Percentiles rank a stretch among this genome's conserved stretches.
Evolutionary conservation across 106 monocot species (phyloP).

Genomic region (Phalaenopsis aphrodite): DNA sequence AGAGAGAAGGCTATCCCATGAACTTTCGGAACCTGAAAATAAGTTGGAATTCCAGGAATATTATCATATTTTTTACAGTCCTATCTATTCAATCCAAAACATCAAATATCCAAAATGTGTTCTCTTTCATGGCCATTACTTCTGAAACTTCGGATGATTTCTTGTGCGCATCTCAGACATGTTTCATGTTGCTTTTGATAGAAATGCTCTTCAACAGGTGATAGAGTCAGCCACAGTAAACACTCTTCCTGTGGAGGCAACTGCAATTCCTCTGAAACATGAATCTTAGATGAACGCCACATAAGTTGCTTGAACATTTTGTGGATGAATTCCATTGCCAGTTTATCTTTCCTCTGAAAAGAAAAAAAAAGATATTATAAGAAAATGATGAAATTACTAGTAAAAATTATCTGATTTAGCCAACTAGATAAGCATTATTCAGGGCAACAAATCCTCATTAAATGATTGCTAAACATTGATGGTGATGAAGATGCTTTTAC

Average conservation of each 20-base stretch:
- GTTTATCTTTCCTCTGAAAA: constrained; percentile 51
- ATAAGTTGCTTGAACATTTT: constrained; percentile 71
- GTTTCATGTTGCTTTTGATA: constrained; percentile 94
- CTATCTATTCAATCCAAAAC: neutral
- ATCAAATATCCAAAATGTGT: constrained; percentile 21
- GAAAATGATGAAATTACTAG: constrained; percentile 13
- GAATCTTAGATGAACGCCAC: constrained; percentile 96
- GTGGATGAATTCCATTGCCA: constrained; percentile 77
- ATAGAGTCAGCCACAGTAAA: constrained; percentile 72
- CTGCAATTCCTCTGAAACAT: constrained; percentile 82
- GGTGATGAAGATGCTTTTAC: neutral
- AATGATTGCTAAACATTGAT: neutral
- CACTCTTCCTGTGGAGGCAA: constrained; percentile 82
- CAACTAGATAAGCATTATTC: neutral
- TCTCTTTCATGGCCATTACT: constrained; percentile 19
- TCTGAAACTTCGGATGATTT: constrained; percentile 61
- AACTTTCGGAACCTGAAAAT: constrained; percentile 33
- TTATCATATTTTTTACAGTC: too few relatives aligned
- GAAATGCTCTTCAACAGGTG: constrained; percentile 94
- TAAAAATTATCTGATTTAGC: neutral
- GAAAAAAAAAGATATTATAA: constrained; percentile 2
- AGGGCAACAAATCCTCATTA: neutral
- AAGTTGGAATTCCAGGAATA: constrained; percentile 4
- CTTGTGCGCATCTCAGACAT: constrained; percentile 63
- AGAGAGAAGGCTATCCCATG: constrained; percentile 48